Conservation (phyloP, 129 eudicot species). For the Escallonia herrerae region DNA sequence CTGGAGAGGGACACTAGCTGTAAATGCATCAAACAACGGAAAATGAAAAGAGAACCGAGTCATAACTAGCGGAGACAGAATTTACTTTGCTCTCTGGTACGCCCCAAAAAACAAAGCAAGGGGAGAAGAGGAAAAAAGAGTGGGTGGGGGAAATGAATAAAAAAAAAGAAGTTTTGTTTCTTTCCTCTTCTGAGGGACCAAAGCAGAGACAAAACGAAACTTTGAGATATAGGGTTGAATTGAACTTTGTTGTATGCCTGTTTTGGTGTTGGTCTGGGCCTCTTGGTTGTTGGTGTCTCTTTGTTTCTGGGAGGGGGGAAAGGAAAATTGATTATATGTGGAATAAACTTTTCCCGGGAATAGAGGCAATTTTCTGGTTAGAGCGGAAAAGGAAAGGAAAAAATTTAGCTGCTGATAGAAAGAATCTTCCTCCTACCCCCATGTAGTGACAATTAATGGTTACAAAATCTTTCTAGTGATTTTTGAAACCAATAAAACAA, state of each 20-base stretch:
- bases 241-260: neutral
- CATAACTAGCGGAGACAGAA: neutral
- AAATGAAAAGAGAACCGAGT: neutral
- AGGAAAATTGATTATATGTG: neutral
- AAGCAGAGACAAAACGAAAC: slow-evolving; percentile 21
- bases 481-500: no score
- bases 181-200: neutral
- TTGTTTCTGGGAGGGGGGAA: neutral
- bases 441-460: no score
- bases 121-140: slow-evolving; percentile 5
- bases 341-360: neutral
- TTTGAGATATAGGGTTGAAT: neutral
- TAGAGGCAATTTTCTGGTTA: neutral
- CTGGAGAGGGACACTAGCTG: slow-evolving; percentile 21
- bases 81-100: neutral
- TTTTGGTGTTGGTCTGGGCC: neutral
- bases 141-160: neutral
- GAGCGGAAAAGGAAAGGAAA: neutral
- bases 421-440: no score
- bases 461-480: no score
- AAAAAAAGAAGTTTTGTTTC: slow-evolving; percentile 3
- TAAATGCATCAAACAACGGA: slow-evolving; percentile 7
- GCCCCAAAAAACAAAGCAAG: neutral
- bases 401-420: no score
- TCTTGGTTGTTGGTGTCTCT: slow-evolving; percentile 1